Percentiles rank a stretch among this genome's conserved stretches.
Conservation (phyloP, 108 stramenopile species). For the Pseudonitzschia multiseries region DNA sequence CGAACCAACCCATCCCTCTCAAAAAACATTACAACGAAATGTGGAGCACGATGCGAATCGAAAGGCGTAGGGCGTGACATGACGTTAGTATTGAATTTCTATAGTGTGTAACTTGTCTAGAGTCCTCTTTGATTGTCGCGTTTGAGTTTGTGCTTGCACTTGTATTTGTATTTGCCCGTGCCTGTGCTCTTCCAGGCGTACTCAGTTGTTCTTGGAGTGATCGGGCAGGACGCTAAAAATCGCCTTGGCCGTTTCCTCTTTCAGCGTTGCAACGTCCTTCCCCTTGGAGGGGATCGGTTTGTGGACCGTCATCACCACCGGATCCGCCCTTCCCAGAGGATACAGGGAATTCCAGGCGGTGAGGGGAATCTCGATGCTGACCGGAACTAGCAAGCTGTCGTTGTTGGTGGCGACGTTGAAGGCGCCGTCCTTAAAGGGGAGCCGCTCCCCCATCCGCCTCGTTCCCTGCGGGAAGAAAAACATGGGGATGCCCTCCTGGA, state of each 20-base stretch:
- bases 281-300: slow-evolving; percentile 54
- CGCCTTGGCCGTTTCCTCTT: slow-evolving; percentile 56
- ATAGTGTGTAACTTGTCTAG: no score
- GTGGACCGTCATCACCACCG: slow-evolving; percentile 66
- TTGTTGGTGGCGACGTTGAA: slow-evolving; percentile 69
- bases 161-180: no score
- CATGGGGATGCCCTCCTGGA: slow-evolving; percentile 75
- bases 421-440: slow-evolving; percentile 86
- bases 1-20: no score
- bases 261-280: slow-evolving; percentile 66
- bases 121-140: no score
- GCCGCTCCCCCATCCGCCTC: slow-evolving; percentile 64
- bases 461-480: slow-evolving; percentile 89
- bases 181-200: no score
- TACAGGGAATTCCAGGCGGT: slow-evolving; percentile 75
- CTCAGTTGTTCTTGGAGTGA: slow-evolving; percentile 24
- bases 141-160: no score
- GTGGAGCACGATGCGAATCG: no score
- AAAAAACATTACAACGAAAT: no score
- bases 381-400: slow-evolving; percentile 52
- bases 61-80: no score
- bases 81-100: no score
- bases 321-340: slow-evolving; percentile 51
- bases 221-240: slow-evolving; percentile 76
- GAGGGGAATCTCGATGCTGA: slow-evolving; percentile 76